Evolutionary conservation across 2,329 filamentous ascomycete species (phyloP), one percentile per base, ranked within the genome.

Genomic region (Apiospora kogelbergensis): DNA sequence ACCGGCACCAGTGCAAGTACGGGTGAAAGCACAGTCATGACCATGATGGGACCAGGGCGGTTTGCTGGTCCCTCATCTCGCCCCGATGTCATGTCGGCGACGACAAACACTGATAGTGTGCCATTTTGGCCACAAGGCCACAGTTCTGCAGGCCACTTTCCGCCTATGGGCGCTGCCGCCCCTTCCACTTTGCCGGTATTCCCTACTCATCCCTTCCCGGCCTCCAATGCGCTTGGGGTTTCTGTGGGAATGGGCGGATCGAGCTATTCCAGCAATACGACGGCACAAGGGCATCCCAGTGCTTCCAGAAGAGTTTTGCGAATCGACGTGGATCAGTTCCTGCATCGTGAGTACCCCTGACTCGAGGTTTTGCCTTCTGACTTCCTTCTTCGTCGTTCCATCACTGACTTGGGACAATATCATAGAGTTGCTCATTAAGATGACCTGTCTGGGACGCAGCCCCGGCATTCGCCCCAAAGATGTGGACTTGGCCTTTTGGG

Each of bases 401-500:
- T 42, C 17, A 37, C 13, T 22, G 7, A 66, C 46, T 26, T 48
- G 46, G 7, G 11, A 13, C 37, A 7, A 9, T 40, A 24, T 37
- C 9, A 44, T 63, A 79, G 76, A 69, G 11, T 68, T 79, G 33
- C 71, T 74, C 67, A 68, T 68, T 9, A 72, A 67, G 64, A 69
- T 68, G 11, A 75, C 73, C 4, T 79, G 77, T 53, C 70, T 76
- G 3, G 77, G 77, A 6, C 73, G 76, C 9, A 74, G 75, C 3
- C 75, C 77, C 2, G 74, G 75, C 2, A 78, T 78, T 37, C 71
- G 76, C 26, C 77, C 77, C 9, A 70, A 66, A 40, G 76, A 78
- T 67, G 72, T 79, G 15, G 72, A 75, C 15, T 46, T 24, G 3
- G 71, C 77, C 3, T 78, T 78, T 42, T 78, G 77, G 76, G 72